Conservation (phyloP, 352 stramenopile species). For the Phytophthora lateralis region DNA sequence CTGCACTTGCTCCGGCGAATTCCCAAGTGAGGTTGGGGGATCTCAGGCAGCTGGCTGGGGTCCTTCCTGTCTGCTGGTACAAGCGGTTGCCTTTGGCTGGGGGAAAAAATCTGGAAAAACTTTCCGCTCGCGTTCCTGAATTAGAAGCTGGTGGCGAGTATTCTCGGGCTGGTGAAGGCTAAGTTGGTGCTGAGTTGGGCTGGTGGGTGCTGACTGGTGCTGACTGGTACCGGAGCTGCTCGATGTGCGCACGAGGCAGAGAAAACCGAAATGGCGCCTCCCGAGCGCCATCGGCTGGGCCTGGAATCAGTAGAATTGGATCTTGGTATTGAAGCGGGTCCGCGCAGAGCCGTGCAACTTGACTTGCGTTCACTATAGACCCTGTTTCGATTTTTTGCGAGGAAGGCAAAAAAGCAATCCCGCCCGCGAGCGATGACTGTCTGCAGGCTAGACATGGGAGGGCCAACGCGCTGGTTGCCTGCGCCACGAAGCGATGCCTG, state of each 20-base stretch:
- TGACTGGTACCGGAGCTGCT: background rate
- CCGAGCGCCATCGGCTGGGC: background rate
- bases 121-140: constrained; percentile 19
- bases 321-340: constrained; percentile 15
- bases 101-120: constrained; percentile 31
- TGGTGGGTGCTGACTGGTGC: background rate
- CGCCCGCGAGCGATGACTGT: no score
- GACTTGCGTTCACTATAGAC: constrained; percentile 20
- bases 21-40: constrained; percentile 21
- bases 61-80: constrained; percentile 7
- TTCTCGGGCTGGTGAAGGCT: background rate
- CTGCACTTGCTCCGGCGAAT: constrained; percentile 17
- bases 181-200: background rate
- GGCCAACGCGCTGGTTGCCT: background rate
- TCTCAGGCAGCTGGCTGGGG: constrained; percentile 2
- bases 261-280: constrained; percentile 10
- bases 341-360: constrained; percentile 6
- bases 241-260: constrained; percentile 12
- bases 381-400: constrained; percentile 23
- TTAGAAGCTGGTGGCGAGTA: constrained; percentile 12
- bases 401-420: background rate
- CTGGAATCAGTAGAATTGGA: background rate
- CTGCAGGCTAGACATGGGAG: background rate
- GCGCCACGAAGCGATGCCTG: no score
- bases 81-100: background rate